A percentile compares a stretch with the other conserved stretches of the same genome.
Conservation (phyloP, 192 early-diverging fungal species). For the Helicostylum pulchrum region DNA sequence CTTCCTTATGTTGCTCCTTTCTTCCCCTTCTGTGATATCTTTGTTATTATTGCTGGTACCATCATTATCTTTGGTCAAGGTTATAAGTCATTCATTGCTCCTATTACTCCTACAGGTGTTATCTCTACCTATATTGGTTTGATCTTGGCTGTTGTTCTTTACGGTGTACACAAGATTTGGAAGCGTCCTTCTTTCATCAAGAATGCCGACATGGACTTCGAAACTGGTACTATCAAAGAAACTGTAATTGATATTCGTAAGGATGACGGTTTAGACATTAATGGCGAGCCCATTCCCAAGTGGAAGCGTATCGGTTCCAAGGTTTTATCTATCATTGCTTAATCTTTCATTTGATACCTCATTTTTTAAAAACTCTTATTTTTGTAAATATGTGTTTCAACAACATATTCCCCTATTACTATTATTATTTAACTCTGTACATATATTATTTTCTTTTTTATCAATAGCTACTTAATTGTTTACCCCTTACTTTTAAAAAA, state of each 20-base stretch:
- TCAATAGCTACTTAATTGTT: background rate
- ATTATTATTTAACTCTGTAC: background rate
- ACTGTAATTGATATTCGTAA: constrained; percentile 9
- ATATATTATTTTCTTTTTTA: background rate
- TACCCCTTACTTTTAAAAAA: no score
- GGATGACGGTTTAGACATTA: constrained; percentile 11
- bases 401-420: background rate
- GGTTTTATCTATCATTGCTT: constrained; percentile 24
- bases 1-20: constrained; percentile 76
- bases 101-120: constrained; percentile 47
- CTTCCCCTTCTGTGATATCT: constrained; percentile 67
- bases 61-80: constrained; percentile 59
- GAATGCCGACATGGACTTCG: constrained; percentile 58
- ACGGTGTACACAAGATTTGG: constrained; percentile 49
- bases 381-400: background rate
- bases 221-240: constrained; percentile 42
- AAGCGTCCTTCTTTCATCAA: constrained; percentile 50
- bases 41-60: constrained; percentile 59
- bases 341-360: constrained; percentile 2
- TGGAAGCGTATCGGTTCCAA: constrained; percentile 29
- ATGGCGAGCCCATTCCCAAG: constrained; percentile 14
- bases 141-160: constrained; percentile 61
- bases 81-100: constrained; percentile 53
- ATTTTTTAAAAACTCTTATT: background rate
- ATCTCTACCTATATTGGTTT: constrained; percentile 62